A percentile compares a stretch with the other conserved stretches of the same genome.
Conservation (phyloP, 257 asterid species). For the Jacaranda mimosifolia region DNA sequence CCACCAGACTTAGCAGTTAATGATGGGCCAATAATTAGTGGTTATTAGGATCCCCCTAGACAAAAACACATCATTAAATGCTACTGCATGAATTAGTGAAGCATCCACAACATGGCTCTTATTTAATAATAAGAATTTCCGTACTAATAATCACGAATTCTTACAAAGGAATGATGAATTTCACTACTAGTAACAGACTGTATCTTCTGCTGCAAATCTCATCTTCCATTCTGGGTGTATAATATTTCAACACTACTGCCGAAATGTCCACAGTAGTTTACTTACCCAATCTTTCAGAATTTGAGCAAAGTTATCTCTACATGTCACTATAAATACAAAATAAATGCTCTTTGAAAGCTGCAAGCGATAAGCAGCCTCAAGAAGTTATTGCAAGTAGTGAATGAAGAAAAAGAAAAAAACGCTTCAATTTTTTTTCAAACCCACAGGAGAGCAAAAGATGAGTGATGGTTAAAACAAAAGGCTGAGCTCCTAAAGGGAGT, state of each 20-base stretch:
- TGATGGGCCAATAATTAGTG: too few species aligned
- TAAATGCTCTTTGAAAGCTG: background rate
- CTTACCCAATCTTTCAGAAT: background rate
- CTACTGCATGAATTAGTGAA: too few species aligned
- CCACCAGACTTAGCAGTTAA: too few species aligned
- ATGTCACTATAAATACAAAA: constrained; percentile 16
- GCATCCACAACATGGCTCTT: too few species aligned
- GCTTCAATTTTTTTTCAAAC: constrained; percentile 20
- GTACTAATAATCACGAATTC: background rate
- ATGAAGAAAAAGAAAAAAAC: background rate
- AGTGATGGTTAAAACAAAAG: background rate
- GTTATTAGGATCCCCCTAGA: too few species aligned
- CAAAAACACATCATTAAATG: too few species aligned
- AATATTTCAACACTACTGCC: background rate
- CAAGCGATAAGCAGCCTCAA: background rate
- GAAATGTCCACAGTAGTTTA: background rate
- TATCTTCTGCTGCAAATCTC: background rate
- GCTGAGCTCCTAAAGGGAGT: background rate
- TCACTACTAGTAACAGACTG: background rate
- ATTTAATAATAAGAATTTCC: background rate
- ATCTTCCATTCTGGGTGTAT: background rate
- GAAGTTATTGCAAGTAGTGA: background rate
- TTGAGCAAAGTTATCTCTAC: background rate
- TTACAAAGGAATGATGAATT: background rate
- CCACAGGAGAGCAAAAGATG: background rate